Evolutionary conservation across 306 rosid genomes (phyloP).

Genomic region (Cicer bijugum): DNA sequence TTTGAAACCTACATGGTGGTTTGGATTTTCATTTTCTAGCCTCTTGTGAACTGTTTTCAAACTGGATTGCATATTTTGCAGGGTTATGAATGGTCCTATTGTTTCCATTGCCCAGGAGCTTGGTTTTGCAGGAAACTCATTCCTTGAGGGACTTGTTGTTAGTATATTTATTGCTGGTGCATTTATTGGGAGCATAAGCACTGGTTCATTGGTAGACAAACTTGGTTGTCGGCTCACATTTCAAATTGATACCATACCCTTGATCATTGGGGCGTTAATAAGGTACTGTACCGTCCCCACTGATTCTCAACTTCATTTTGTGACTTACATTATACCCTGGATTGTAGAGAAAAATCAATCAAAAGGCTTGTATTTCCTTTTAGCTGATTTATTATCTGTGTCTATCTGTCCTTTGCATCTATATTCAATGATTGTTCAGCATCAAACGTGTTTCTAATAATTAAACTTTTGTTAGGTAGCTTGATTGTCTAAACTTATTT

Average conservation of each 20-base stretch:
- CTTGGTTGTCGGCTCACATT: slow-evolving; percentile 84
- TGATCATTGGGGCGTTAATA: slow-evolving; percentile 77
- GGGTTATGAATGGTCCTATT: slow-evolving; percentile 91
- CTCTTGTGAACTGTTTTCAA: slow-evolving; percentile 19
- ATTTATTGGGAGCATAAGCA: slow-evolving; percentile 78
- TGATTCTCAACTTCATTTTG: not conserved
- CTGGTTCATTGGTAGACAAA: slow-evolving; percentile 76
- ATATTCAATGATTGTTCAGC: not conserved
- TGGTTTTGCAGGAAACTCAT: slow-evolving; percentile 80
- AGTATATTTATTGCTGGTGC: slow-evolving; percentile 91
- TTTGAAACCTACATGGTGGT: not conserved
- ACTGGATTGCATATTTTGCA: slow-evolving; percentile 48
- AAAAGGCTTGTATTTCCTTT: slow-evolving; percentile 17
- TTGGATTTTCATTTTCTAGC: slow-evolving; percentile 4
- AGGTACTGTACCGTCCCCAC: slow-evolving; percentile 53
- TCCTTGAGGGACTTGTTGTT: slow-evolving; percentile 84
- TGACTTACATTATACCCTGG: not conserved
- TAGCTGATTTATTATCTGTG: not conserved
- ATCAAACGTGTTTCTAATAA: slow-evolving; percentile 13
- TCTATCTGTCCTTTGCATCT: not conserved
- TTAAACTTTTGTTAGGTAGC: not conserved
- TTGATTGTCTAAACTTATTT: not conserved
- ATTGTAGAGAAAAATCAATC: not conserved
- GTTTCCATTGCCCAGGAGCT: slow-evolving; percentile 83
- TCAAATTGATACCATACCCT: slow-evolving; percentile 75